Conservation (phyloP, 495 filamentous ascomycete genomes). For the Astrothelium macrocarpum region DNA sequence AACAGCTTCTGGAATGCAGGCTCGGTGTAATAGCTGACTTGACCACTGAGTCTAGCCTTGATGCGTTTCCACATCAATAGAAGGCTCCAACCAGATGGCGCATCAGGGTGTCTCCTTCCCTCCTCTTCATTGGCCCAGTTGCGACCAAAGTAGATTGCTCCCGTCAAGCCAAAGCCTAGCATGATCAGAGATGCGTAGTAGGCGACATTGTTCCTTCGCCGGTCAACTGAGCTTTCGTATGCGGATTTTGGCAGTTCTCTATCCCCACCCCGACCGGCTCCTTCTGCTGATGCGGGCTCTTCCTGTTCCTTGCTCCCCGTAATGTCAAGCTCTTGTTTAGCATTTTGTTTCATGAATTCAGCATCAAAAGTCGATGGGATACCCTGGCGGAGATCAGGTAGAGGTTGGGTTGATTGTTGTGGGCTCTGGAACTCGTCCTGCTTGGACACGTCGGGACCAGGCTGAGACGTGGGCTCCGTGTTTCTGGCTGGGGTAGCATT, state of each 20-base stretch:
- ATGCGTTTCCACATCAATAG: constrained; percentile 68
- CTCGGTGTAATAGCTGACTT: constrained; percentile 87
- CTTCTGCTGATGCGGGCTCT: constrained; percentile 7
- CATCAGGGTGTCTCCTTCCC: constrained; percentile 51
- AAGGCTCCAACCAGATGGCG: constrained; percentile 64
- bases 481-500: constrained; percentile 1
- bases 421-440: constrained; percentile 11
- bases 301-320: constrained; percentile 23
- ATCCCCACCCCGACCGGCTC: constrained; percentile 35
- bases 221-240: constrained; percentile 84
- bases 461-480: not conserved
- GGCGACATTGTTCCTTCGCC: constrained; percentile 59
- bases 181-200: constrained; percentile 53
- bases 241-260: constrained; percentile 61
- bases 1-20: constrained; percentile 90
- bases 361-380: constrained; percentile 74
- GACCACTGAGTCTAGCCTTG: constrained; percentile 59
- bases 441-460: not conserved
- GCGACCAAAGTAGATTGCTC: constrained; percentile 64
- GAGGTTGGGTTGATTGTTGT: constrained; percentile 41
- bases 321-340: constrained; percentile 13
- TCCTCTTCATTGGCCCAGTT: constrained; percentile 76
- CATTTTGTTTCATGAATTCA: constrained; percentile 45
- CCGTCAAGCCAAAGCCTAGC: constrained; percentile 40
- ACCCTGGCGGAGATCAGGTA: constrained; percentile 83